Evolutionary conservation across 2,329 filamentous ascomycete genomes (phyloP).

Genomic region (Talaromyces sp.): DNA sequence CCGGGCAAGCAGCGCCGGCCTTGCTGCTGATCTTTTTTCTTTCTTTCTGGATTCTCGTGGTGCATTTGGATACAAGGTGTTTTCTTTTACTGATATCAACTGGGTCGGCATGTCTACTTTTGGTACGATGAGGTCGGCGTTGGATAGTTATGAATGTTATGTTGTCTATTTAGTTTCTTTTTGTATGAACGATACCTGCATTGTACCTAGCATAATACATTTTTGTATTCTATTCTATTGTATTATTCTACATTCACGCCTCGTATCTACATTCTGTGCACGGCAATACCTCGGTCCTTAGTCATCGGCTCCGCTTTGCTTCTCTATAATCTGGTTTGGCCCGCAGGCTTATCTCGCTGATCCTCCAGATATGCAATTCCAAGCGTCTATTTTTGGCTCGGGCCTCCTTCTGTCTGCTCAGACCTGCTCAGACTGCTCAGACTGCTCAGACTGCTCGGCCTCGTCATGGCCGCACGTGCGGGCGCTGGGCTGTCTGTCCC

Average conservation of each 20-base stretch:
- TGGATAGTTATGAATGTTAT: background rate
- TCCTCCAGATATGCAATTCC: background rate
- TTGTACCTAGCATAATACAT: background rate
- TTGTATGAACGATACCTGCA: background rate
- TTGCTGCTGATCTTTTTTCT: conserved; percentile 33
- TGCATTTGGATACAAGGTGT: conserved; percentile 1
- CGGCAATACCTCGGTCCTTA: background rate
- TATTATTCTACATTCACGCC: background rate
- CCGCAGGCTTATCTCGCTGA: background rate
- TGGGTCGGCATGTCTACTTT: background rate
- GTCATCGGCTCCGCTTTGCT: background rate
- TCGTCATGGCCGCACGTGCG: background rate
- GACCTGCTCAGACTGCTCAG: background rate
- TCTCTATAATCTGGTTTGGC: background rate
- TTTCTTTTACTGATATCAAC: conserved; percentile 5
- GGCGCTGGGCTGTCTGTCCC: background rate
- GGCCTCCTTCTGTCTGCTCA: background rate
- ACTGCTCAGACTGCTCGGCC: background rate
- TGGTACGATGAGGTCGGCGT: background rate
- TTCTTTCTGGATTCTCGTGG: background rate
- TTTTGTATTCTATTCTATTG: background rate
- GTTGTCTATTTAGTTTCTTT: background rate
- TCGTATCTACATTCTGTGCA: background rate
- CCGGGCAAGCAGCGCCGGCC: conserved; percentile 29
- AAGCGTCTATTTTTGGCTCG: background rate